Conservation (phyloP, 768 basidiomycete genomes). For the Leccinum sublutescens region DNA sequence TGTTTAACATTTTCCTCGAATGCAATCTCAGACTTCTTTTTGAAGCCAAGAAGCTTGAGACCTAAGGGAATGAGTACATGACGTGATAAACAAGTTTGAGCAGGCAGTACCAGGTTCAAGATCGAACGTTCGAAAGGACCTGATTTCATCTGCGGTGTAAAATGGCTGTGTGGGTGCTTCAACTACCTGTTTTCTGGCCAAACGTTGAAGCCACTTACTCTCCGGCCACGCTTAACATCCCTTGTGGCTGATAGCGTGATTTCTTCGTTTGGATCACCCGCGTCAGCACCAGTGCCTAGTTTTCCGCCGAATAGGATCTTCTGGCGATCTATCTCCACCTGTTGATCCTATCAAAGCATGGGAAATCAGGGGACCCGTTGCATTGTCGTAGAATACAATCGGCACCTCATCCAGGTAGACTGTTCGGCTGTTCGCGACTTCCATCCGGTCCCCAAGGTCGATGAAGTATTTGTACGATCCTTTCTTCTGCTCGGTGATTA, state of each 20-base stretch:
- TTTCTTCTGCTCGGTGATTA: conserved; percentile 87
- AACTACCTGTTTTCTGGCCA: background rate
- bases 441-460: conserved; percentile 74
- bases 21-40: conserved; percentile 60
- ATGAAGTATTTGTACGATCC: conserved; percentile 80
- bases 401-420: conserved; percentile 70
- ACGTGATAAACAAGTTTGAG: background rate
- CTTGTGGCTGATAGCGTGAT: conserved; percentile 38
- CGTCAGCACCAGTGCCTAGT: conserved; percentile 37
- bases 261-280: conserved; percentile 36
- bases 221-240: conserved; percentile 48
- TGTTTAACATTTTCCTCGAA: conserved; percentile 95
- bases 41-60: conserved; percentile 92
- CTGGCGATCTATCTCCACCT: conserved; percentile 27
- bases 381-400: background rate
- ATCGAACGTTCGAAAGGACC: conserved; percentile 77
- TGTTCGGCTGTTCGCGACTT: conserved; percentile 68
- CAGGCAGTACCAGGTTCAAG: conserved; percentile 62
- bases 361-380: conserved; percentile 3
- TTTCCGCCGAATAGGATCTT: conserved; percentile 33
- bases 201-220: conserved; percentile 36
- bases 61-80: conserved; percentile 39
- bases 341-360: conserved; percentile 22
- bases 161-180: conserved; percentile 53
- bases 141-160: conserved; percentile 81